These are phyloP conservation scores for Yarrowia hollandica DNA, from an alignment of 805 yeast species.

Conservation along the genomic window DNA sequence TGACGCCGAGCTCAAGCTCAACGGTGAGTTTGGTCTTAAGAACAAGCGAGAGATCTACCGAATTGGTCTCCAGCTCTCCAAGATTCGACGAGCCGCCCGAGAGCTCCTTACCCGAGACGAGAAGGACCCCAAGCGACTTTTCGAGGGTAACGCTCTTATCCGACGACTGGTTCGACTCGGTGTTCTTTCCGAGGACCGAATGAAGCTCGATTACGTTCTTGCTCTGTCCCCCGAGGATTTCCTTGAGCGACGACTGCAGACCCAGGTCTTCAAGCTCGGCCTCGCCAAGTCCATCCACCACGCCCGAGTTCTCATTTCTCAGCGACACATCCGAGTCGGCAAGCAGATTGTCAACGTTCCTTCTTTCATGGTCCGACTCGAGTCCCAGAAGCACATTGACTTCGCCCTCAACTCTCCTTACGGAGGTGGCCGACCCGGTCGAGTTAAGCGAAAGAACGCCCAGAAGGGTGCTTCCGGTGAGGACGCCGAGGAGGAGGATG, in stretches of 20 bases:
- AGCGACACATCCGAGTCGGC: constrained; percentile 99
- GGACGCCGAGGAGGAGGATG: constrained; percentile 59
- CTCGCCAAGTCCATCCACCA: constrained; percentile 99
- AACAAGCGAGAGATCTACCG: constrained; percentile 99
- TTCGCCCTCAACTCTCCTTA: constrained; percentile 98
- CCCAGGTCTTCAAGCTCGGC: constrained; percentile 99
- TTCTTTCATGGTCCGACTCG: constrained; percentile 99
- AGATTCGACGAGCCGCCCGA: constrained; percentile 99
- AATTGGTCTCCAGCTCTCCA: constrained; percentile 98
- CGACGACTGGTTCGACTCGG: constrained; percentile 99
- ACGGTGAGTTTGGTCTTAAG: constrained; percentile 98
- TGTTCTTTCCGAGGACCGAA: constrained; percentile 98
- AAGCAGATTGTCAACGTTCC: constrained; percentile 98
- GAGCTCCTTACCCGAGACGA: constrained; percentile 99
- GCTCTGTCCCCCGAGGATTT: constrained; percentile 98
- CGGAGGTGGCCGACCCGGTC: constrained; percentile 99
- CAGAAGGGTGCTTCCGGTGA: constrained; percentile 64
- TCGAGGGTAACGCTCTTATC: constrained; percentile 99
- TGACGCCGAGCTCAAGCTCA: constrained; percentile 98
- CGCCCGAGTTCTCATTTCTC: constrained; percentile 98
- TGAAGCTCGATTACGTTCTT: constrained; percentile 99
- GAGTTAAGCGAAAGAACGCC: constrained; percentile 95
- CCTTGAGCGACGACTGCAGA: constrained; percentile 99
- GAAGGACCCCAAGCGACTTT: constrained; percentile 99
- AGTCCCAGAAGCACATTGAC: constrained; percentile 99